phyloP scores from a whole-genome alignment of 2,329 filamentous ascomycete genomes.

The Colletotrichum sp. region DNA sequence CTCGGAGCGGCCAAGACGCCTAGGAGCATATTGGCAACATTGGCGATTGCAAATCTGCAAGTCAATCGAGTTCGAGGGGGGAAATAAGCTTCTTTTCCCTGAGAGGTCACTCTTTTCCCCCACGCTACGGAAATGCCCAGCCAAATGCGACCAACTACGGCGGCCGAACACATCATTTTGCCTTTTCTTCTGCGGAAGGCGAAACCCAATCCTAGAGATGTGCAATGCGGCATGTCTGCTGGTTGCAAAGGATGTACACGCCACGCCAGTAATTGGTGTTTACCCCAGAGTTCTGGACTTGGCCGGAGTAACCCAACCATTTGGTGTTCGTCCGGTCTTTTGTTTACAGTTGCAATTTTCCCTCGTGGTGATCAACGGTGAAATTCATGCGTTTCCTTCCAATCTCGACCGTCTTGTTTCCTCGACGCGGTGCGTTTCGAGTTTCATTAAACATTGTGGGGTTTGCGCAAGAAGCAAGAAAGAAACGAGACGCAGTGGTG shows the following conservation, averaged over 20 bases:
- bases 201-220: neutral
- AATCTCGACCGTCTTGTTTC: neutral
- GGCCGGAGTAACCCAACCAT: neutral
- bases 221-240: neutral
- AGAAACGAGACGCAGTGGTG: neutral
- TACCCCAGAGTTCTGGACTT: neutral
- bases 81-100: neutral
- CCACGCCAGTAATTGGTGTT: neutral
- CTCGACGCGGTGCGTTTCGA: neutral
- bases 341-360: neutral
- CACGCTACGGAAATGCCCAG: neutral
- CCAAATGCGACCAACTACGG: neutral
- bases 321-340: neutral
- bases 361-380: neutral
- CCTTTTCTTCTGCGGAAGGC: neutral
- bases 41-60: neutral
- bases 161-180: neutral
- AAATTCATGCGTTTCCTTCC: neutral
- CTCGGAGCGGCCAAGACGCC: neutral
- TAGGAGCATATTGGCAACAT: neutral
- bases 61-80: neutral
- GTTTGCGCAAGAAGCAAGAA: neutral
- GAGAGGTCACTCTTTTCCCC: neutral
- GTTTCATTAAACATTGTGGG: neutral
- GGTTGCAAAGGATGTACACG: neutral